A percentile compares a stretch with the other conserved stretches of the same genome.
Evolutionary conservation across 2,329 filamentous ascomycete genomes (phyloP).

Genomic region (Fusarium tuaranense): DNA sequence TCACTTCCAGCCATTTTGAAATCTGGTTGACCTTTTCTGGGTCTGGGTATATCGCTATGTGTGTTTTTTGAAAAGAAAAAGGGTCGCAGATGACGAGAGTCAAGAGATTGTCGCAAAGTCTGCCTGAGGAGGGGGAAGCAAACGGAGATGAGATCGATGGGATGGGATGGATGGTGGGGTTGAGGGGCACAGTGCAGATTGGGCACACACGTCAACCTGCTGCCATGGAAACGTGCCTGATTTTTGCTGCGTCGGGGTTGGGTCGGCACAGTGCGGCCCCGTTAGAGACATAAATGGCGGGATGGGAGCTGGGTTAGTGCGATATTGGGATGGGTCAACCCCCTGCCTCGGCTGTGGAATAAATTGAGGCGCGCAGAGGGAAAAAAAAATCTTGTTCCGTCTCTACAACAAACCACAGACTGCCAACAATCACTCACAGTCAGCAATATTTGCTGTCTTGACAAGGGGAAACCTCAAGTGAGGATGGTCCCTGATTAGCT

Average conservation of each 20-base stretch:
- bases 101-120: slow-evolving; percentile 49
- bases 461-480: slow-evolving; percentile 8
- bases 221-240: slow-evolving; percentile 24
- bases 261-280: slow-evolving; percentile 39
- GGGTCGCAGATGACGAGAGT: not conserved
- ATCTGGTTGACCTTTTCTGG: slow-evolving; percentile 19
- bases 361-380: slow-evolving; percentile 26
- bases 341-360: slow-evolving; percentile 15
- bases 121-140: slow-evolving; percentile 40
- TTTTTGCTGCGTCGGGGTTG: not conserved
- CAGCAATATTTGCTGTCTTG: not conserved
- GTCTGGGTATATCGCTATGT: slow-evolving; percentile 25
- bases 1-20: slow-evolving; percentile 44
- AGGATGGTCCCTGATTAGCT: slow-evolving; percentile 9
- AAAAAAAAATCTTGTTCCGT: slow-evolving; percentile 16
- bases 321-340: slow-evolving; percentile 30
- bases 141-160: slow-evolving; percentile 43
- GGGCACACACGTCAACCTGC: slow-evolving; percentile 29
- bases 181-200: slow-evolving; percentile 54
- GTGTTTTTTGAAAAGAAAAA: slow-evolving; percentile 5
- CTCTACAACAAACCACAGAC: slow-evolving; percentile 18
- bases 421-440: slow-evolving; percentile 6
- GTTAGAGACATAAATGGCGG: slow-evolving; percentile 45
- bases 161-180: slow-evolving; percentile 43
- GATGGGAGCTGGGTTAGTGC: slow-evolving; percentile 40